Conservation (phyloP, 495 filamentous ascomycete species). For the Aspergillus egyptiacus region DNA sequence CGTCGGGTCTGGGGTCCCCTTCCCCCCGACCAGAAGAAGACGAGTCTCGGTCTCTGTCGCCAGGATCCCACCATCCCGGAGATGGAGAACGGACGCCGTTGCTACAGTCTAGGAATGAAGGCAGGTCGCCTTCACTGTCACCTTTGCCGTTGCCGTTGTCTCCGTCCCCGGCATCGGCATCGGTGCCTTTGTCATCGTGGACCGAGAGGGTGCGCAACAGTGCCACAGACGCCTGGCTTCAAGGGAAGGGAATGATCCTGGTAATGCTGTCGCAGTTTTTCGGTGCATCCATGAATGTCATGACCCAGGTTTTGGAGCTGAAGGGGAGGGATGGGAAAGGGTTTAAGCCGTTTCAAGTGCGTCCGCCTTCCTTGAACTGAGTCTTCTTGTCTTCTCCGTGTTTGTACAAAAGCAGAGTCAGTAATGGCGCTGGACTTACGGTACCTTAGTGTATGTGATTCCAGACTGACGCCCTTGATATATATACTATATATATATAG, state of each 20-base stretch:
- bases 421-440: no score
- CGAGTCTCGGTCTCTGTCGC: neutral
- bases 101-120: neutral
- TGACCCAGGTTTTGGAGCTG: slow-evolving; percentile 70
- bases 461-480: no score
- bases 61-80: neutral
- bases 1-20: no score
- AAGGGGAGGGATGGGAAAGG: slow-evolving; percentile 56
- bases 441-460: no score
- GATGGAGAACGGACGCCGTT: slow-evolving; percentile 3
- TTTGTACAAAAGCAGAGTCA: no score
- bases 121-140: neutral
- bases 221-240: slow-evolving; percentile 35
- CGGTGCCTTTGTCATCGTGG: slow-evolving; percentile 5
- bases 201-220: slow-evolving; percentile 1
- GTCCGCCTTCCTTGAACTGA: no score
- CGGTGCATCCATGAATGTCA: slow-evolving; percentile 81
- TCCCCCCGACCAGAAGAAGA: no score
- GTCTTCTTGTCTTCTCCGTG: neutral
- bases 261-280: slow-evolving; percentile 78
- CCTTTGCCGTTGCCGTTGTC: neutral
- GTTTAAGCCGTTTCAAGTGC: slow-evolving; percentile 78
- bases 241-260: slow-evolving; percentile 68
- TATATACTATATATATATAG: no score
- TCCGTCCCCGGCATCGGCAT: neutral